phyloP scores from a whole-genome alignment of 306 rosid genomes.

The Mucuna pruriens region DNA sequence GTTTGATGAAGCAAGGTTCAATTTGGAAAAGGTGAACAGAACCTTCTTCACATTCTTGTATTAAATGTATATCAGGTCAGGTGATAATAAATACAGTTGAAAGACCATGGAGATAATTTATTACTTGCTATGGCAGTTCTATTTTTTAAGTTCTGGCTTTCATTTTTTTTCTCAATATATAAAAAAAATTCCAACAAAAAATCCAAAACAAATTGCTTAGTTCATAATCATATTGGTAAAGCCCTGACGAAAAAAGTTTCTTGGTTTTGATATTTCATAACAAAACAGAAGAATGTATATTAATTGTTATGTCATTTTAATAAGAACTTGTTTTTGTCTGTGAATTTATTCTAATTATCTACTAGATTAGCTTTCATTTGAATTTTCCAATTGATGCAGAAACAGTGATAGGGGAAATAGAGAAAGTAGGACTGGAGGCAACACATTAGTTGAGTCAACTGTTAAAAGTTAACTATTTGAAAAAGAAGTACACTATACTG shows the following conservation, averaged over 20 bases:
- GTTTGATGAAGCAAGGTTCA: not conserved
- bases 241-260: not conserved
- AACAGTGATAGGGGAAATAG: not conserved
- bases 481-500: not conserved
- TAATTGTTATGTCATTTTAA: constrained; percentile 17
- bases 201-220: not conserved
- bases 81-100: not conserved
- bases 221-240: constrained; percentile 8
- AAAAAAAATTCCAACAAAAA: not conserved
- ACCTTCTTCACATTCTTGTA: not conserved
- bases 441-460: not conserved
- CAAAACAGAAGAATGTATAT: not conserved
- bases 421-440: constrained; percentile 12
- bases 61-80: not conserved
- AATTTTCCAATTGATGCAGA: constrained; percentile 5
- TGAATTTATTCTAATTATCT: constrained; percentile 17
- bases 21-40: constrained; percentile 18
- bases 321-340: constrained; percentile 1
- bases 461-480: not conserved
- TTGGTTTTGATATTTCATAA: constrained; percentile 8
- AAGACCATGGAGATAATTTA: not conserved
- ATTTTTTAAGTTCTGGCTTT: not conserved
- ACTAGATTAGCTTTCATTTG: not conserved
- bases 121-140: not conserved
- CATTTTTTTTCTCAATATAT: not conserved